Conservation (phyloP, 768 basidiomycete species). For the Wakefieldia striispora region DNA sequence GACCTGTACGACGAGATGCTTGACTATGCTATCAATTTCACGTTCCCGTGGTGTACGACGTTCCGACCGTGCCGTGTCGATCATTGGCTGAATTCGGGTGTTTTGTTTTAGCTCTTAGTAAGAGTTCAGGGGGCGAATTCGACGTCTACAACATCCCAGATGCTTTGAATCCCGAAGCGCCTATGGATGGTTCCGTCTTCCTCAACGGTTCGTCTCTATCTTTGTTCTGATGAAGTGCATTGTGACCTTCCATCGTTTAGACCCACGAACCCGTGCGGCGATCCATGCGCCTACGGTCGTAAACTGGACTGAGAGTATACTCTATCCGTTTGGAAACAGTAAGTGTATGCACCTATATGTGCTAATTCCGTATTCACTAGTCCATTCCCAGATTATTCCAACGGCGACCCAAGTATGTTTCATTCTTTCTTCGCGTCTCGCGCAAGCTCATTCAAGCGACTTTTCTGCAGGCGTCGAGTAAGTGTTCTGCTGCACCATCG, state of each 20-base stretch:
- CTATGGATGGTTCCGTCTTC: slow-evolving; percentile 53
- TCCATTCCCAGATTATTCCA: slow-evolving; percentile 16
- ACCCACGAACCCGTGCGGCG: slow-evolving; percentile 53
- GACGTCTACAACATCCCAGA: slow-evolving; percentile 56
- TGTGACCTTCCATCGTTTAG: slow-evolving; percentile 28
- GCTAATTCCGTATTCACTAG: not conserved
- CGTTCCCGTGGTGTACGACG: slow-evolving; percentile 55
- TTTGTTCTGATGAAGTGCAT: not conserved
- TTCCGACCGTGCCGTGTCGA: not conserved
- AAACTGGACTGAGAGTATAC: slow-evolving; percentile 37
- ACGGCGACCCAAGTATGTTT: slow-evolving; percentile 33
- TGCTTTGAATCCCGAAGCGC: slow-evolving; percentile 49
- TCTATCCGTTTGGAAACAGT: slow-evolving; percentile 37
- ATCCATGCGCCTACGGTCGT: slow-evolving; percentile 67
- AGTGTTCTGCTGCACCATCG: slow-evolving; percentile 4
- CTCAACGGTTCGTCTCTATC: slow-evolving; percentile 51
- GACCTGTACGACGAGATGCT: slow-evolving; percentile 60
- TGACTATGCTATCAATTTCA: slow-evolving; percentile 72
- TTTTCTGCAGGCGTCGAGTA: slow-evolving; percentile 33
- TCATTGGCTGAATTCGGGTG: slow-evolving; percentile 1
- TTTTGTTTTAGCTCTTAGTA: slow-evolving; percentile 15
- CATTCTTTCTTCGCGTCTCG: not conserved
- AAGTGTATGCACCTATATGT: slow-evolving; percentile 2
- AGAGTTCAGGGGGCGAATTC: slow-evolving; percentile 34
- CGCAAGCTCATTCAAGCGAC: not conserved